Base-by-base conservation (phyloP, 768 basidiomycete species). In the Tricholoma saponaceum region DNA sequence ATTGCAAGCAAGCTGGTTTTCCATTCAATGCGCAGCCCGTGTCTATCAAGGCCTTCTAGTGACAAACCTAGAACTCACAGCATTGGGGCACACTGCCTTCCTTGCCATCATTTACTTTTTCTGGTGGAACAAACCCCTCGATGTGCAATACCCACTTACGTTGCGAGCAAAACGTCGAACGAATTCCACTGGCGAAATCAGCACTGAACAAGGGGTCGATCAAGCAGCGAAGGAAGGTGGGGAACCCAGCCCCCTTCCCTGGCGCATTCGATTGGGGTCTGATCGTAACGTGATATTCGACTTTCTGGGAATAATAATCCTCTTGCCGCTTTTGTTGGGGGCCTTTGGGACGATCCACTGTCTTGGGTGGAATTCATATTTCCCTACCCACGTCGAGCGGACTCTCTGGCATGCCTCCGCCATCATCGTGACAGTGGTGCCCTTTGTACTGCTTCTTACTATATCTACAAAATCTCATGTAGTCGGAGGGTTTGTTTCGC, bases 111-210 rank as follows among this genome's bases (percentile, higher is more conserved):
- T 62, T 33, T 74, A 75, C 52, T 52, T 58, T 33, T 60, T 69
- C 41, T 75, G 74, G 74, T 73, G 69, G 70, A 59, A 73, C 43
- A 75, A 75, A 53, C 74, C 74, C 10, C 60, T 67, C 10, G 63
- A 70, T 52, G 65, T 72, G 10, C 35, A 54, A 0, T 60, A 52
- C 22, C 46, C 66, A 0, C 53, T 72, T 26, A 25, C 22, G 22
- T 23, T 25, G 47, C 22, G 5, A 5, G 28, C 28, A 49, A 23
- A 49, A 49, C 28, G 8, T 23, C 20, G 28, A 5, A 49, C 23
- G 16, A 22, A 23, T 16, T 14, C 5, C 6, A 4, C 5, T 3
- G 22, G 22, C 28, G 13, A 18, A n/a, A n/a, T n/a, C n/a, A n/a
- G n/a, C n/a, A n/a, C n/a, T n/a, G 47, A 49, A 25, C 14, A n/a